Base-by-base conservation (phyloP, 1,284 basidiomycete genomes). In the Hemileia vastatrix region DNA sequence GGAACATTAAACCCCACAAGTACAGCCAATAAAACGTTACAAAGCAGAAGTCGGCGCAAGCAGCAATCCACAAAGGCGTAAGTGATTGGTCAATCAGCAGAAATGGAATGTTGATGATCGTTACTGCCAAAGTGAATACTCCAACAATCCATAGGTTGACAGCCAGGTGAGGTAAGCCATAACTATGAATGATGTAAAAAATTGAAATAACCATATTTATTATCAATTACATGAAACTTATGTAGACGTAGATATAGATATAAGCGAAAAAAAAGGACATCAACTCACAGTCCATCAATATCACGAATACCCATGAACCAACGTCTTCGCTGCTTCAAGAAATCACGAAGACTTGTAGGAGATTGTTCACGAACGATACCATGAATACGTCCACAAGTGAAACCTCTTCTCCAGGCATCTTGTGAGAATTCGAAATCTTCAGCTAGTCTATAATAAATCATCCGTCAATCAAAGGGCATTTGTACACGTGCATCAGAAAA, bases 371-470 rank as follows among this genome's bases (percentile, higher is more conserved):
- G 72, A 33, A 77, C 76, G 54, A 77, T 73, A 63, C 76, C 77
- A 69, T 77, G 76, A 57, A 77, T 76, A 15, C 77, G 69, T 33
- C 77, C 77, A 43, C 76, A 72, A 0, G 76, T 77, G 67, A 76
- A 77, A 5, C 77, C 77, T 32, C 76, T 72, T 19, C 70, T 65
- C 77, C 77, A 77, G 4, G 77, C 77, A 53, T 76, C 76, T 67
- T 77, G 77, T 49, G 76, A 77, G 66, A 77, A 77, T 64, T 77
- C 77, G 58, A 77, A 77, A 68, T 77, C 77, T 67, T 77, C 77
- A 47, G 77, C 76, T 50, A 77, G 66, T 31, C 71, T 73, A 55
- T 70, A 68, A 62, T 69, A 70, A 65, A 69, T 64, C 21, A 23
- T 52, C 31, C n/a, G n/a, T 27, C 8, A 8, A 32, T 21, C 33